Evolutionary conservation across 257 asterid species (phyloP).

Genomic region (Solanum neorickii): DNA sequence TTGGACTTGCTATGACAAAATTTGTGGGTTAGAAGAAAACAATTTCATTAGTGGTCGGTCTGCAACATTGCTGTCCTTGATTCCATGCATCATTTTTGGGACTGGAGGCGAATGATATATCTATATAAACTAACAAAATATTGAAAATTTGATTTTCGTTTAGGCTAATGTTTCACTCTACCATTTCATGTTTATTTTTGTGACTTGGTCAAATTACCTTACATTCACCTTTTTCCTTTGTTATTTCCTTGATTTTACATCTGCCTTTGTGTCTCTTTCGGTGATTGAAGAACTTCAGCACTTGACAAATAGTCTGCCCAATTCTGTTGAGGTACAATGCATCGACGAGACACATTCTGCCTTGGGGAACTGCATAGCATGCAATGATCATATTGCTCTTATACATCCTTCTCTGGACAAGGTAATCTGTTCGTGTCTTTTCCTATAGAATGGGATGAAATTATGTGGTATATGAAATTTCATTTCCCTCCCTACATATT

Average conservation of each 20-base stretch:
- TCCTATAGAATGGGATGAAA: not conserved
- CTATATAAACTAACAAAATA: not conserved
- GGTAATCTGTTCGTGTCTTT: not conserved
- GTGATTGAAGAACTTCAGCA: not conserved
- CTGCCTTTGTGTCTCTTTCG: not conserved
- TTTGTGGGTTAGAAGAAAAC: not conserved
- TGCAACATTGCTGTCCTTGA: not conserved
- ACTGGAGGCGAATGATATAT: not conserved
- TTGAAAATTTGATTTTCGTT: not conserved
- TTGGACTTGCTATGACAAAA: not conserved
- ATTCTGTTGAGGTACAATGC: not conserved
- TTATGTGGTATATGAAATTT: not conserved
- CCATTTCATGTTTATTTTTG: not conserved
- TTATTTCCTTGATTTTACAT: not conserved
- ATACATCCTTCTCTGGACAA: not conserved
- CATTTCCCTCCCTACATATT: not conserved
- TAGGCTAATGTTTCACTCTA: not conserved
- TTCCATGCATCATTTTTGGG: not conserved
- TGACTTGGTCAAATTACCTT: not conserved
- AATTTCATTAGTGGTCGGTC: not conserved
- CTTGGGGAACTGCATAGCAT: not conserved
- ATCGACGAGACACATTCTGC: not conserved
- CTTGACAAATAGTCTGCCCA: not conserved
- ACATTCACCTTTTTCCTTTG: not conserved
- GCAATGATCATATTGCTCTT: not conserved